Evolutionary conservation across 495 filamentous ascomycete species (phyloP).

Genomic region (Daldinia bambusicola): DNA sequence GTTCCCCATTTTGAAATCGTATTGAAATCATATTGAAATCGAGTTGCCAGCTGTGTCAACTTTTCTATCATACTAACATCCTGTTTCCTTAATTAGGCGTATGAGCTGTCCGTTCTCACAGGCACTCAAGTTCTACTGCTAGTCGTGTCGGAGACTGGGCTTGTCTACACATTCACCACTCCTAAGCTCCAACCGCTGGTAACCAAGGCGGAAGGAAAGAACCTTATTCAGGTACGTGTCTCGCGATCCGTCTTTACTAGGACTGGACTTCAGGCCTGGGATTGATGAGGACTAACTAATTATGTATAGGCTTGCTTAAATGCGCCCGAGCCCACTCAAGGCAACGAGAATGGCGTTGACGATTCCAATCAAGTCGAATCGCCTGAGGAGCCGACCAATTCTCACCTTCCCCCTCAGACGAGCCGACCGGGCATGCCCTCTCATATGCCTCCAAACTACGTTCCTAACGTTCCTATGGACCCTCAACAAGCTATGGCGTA

Average conservation of each 20-base stretch:
- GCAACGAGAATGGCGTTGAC: constrained; percentile 90
- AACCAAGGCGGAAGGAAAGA: constrained; percentile 99
- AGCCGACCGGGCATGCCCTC: constrained; percentile 62
- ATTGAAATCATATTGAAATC: constrained; percentile 16
- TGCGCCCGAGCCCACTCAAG: constrained; percentile 90
- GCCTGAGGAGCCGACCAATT: constrained; percentile 69
- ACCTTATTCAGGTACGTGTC: constrained; percentile 90
- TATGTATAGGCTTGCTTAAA: constrained; percentile 88
- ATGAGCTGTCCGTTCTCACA: constrained; percentile 96
- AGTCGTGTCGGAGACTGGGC: constrained; percentile 97
- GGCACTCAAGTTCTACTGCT: constrained; percentile 97
- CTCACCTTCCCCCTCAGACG: constrained; percentile 67
- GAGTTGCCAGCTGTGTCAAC: constrained; percentile 25
- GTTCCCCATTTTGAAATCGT: constrained; percentile 30
- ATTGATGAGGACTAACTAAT: constrained; percentile 34
- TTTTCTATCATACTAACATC: constrained; percentile 23
- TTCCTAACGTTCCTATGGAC: constrained; percentile 65
- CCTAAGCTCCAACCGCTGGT: constrained; percentile 98
- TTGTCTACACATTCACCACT: constrained; percentile 99
- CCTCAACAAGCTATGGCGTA: constrained; percentile 69
- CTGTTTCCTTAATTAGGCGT: constrained; percentile 71
- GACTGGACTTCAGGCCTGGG: not conserved
- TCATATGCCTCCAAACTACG: constrained; percentile 62
- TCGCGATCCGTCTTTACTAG: constrained; percentile 12
- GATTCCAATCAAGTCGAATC: constrained; percentile 69